phyloP scores from a whole-genome alignment of 176 grass and related monocot species.

The Hordeum vulgare region MorexV3_pseudomolecules_assembly NC_058523.1:48198303-48198802 shows the following conservation, averaged over 20 bases:
- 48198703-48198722: not conserved
- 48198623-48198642: not conserved
- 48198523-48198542: conserved; percentile 80
- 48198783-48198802: not conserved
- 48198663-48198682: not conserved
- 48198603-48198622: not conserved
- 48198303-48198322: not conserved
- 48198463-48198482: conserved; percentile 19
- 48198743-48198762: not conserved
- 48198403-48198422: conserved; percentile 45
- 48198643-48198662: not conserved
- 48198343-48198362: not conserved
- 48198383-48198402: conserved; percentile 50
- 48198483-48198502: conserved; percentile 16
- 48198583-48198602: not conserved
- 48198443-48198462: conserved; percentile 36
- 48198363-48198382: conserved; percentile 43
- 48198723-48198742: not conserved
- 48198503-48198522: conserved; percentile 46
- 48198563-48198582: not conserved
- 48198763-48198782: not conserved
- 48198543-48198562: conserved; percentile 26
- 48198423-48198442: conserved; percentile 59
- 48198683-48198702: not conserved
- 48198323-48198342: not conserved